Percentiles rank a stretch among this genome's conserved stretches.
phyloP scores from a whole-genome alignment of 257 asterid species.

The Catharanthus roseus region DNA sequence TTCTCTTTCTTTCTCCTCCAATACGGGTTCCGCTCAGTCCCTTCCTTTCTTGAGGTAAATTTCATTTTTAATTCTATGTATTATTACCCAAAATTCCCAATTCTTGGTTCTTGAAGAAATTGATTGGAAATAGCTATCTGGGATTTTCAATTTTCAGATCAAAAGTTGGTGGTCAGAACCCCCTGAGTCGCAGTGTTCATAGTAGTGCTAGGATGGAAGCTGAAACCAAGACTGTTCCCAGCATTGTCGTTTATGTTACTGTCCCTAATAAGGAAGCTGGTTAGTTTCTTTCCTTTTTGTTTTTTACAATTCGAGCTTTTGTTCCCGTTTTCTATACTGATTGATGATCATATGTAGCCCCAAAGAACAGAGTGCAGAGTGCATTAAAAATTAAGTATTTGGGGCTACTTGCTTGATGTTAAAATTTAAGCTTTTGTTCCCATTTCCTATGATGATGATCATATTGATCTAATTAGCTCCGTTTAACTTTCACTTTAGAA shows the following conservation, averaged over 20 bases:
- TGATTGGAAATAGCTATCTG: conserved; percentile 16
- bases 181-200: conserved; percentile 33
- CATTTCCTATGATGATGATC: no score
- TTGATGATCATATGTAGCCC: neutral
- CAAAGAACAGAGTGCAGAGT: neutral
- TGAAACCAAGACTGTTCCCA: conserved; percentile 58
- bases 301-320: neutral
- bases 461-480: no score
- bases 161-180: conserved; percentile 26
- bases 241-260: conserved; percentile 94
- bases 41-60: conserved; percentile 57
- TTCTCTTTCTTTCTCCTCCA: conserved; percentile 24
- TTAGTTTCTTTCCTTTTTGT: conserved; percentile 15
- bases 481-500: no score
- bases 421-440: no score
- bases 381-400: neutral
- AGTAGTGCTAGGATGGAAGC: conserved; percentile 61
- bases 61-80: no score
- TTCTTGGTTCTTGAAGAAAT: conserved; percentile 7
- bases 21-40: conserved; percentile 44
- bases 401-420: neutral
- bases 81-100: no score
- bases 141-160: conserved; percentile 34
- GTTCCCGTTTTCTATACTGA: neutral
- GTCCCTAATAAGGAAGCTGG: conserved; percentile 93